Conservation (phyloP, 1,139 yeast genomes). For the Hyphopichia buzzinii region DNA sequence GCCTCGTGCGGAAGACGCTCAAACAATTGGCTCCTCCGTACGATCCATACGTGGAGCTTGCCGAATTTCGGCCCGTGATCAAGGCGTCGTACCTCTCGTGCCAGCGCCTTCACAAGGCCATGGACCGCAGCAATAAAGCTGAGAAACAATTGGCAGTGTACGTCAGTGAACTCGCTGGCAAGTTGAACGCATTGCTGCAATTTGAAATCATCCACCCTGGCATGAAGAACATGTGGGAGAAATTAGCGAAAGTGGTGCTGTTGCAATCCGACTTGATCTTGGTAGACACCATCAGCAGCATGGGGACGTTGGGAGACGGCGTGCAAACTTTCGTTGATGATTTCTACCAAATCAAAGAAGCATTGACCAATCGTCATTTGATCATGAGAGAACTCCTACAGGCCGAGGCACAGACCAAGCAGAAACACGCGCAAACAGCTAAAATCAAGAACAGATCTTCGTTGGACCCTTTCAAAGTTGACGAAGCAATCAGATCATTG, state of each 20-base stretch:
- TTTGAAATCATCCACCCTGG: conserved; percentile 58
- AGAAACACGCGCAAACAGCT: conserved; percentile 71
- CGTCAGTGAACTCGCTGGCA: conserved; percentile 64
- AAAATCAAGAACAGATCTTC: conserved; percentile 72
- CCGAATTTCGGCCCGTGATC: conserved; percentile 81
- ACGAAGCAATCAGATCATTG: conserved; percentile 78
- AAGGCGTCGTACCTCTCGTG: conserved; percentile 69
- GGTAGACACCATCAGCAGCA: conserved; percentile 68
- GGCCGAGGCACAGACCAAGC: conserved; percentile 72
- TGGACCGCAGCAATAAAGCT: conserved; percentile 54
- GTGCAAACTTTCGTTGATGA: conserved; percentile 64
- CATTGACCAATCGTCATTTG: conserved; percentile 86
- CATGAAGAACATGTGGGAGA: conserved; percentile 81
- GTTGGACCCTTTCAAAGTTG: conserved; percentile 84
- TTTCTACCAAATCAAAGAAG: conserved; percentile 86
- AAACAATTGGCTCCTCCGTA: conserved; percentile 91
- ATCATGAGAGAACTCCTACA: conserved; percentile 83
- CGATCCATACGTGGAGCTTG: conserved; percentile 79
- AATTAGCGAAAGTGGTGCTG: conserved; percentile 65
- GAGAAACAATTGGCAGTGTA: conserved; percentile 58
- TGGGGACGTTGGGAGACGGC: conserved; percentile 79
- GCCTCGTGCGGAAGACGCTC: conserved; percentile 80
- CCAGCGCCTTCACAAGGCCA: conserved; percentile 53
- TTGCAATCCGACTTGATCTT: conserved; percentile 76
- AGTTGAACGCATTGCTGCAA: conserved; percentile 47